These are phyloP conservation scores for Parascedosporium putredinis DNA, from an alignment of 2,329 filamentous ascomycete genomes.

Conservation along the genomic window DNA sequence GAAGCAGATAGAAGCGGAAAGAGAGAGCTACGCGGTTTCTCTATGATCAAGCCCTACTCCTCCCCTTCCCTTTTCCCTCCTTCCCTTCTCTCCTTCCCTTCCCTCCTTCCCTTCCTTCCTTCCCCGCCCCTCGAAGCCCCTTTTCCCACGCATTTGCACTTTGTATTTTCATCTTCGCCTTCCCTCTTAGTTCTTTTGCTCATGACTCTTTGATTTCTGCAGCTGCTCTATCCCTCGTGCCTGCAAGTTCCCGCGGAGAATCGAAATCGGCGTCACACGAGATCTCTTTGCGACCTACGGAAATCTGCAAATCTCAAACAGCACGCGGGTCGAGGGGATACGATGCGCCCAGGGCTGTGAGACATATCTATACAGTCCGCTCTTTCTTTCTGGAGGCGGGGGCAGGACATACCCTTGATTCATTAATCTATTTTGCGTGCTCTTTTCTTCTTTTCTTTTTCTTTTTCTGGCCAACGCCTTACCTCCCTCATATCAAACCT, in stretches of 20 bases:
- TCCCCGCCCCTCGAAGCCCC: too few species aligned
- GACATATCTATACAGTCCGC: background rate
- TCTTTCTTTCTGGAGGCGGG: background rate
- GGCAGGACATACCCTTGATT: too few species aligned
- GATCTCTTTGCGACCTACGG: background rate
- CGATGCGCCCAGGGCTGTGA: background rate
- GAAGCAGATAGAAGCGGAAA: too few species aligned
- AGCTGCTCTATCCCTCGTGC: background rate
- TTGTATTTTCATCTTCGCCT: too few species aligned
- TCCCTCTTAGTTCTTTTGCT: background rate
- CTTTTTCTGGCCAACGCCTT: too few species aligned
- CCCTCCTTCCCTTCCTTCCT: background rate
- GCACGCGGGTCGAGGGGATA: background rate
- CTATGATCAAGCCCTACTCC: too few species aligned
- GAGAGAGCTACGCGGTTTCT: too few species aligned
- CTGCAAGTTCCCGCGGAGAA: background rate
- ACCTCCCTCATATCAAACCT: too few species aligned
- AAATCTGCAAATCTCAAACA: constrained; percentile 2
- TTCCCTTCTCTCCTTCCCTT: background rate
- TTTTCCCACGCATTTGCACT: too few species aligned
- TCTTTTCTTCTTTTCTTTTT: background rate
- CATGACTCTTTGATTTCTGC: background rate
- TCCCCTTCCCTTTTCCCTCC: too few species aligned
- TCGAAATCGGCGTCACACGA: background rate
- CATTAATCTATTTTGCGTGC: too few species aligned